Percentiles rank a stretch among this genome's conserved stretches.
Evolutionary conservation across 1,139 yeast species (phyloP).

Genomic region (Tardiomyces blankii): DNA sequence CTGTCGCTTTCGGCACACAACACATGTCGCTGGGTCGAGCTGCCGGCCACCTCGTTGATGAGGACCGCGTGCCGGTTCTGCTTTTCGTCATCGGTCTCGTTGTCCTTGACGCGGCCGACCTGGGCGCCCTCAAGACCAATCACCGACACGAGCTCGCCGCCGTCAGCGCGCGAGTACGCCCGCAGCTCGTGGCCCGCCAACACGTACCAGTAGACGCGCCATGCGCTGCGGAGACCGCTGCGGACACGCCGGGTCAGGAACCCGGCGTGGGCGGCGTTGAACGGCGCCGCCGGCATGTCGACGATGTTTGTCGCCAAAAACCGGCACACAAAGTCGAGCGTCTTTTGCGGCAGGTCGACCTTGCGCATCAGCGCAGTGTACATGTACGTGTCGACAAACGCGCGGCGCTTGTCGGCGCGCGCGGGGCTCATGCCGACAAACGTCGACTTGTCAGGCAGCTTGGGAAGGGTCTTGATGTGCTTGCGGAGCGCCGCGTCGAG

Average conservation of each 20-base stretch:
- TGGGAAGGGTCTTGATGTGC: background rate
- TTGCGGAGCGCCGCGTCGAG: background rate
- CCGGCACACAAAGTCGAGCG: background rate
- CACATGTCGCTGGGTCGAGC: conserved; percentile 38
- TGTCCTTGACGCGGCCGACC: background rate
- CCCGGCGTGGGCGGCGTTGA: background rate
- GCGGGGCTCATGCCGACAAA: background rate
- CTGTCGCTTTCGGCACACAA: conserved; percentile 75
- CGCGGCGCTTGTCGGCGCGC: background rate
- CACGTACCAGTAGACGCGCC: background rate
- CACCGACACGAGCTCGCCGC: background rate
- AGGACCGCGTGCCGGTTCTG: background rate
- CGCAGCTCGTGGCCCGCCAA: background rate
- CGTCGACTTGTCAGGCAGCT: background rate
- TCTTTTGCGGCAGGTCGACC: background rate
- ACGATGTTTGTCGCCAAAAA: background rate
- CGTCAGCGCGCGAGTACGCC: background rate
- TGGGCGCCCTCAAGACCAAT: background rate
- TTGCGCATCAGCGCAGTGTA: background rate
- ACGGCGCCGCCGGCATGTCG: background rate
- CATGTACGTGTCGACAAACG: background rate
- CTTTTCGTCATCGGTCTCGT: background rate
- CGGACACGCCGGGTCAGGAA: background rate
- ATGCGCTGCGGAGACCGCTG: background rate
- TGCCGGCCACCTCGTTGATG: background rate